These are phyloP conservation scores for Primulina tabacum DNA, from an alignment of 257 asterid species.

Conservation along the genomic window DNA sequence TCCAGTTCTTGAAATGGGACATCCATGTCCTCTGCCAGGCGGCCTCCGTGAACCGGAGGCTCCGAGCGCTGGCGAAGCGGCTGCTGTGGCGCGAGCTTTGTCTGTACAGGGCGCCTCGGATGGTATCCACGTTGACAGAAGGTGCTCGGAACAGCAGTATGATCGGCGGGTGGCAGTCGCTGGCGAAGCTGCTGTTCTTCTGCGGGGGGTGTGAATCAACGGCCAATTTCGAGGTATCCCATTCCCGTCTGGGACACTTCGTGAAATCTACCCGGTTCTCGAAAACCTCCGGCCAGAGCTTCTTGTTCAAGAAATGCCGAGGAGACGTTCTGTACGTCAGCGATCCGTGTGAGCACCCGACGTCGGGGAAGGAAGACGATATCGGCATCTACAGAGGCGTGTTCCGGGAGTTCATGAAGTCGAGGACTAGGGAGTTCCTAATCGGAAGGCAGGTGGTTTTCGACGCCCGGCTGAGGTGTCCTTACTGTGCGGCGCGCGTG, in stretches of 20 bases:
- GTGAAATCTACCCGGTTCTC: conserved; percentile 63
- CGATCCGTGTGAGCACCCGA: conserved; percentile 82
- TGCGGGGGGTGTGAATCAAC: conserved; percentile 77
- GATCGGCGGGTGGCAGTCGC: conserved; percentile 68
- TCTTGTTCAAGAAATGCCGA: conserved; percentile 50
- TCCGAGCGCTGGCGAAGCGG: conserved; percentile 66
- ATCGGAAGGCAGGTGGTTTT: conserved; percentile 48
- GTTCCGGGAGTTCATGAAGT: conserved; percentile 53
- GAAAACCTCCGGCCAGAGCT: conserved; percentile 82
- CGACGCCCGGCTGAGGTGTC: conserved; percentile 53
- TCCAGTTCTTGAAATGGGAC: conserved; percentile 65
- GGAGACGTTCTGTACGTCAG: conserved; percentile 67
- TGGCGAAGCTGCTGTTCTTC: conserved; percentile 70
- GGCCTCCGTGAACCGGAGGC: conserved; percentile 48
- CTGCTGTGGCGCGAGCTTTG: conserved; percentile 76
- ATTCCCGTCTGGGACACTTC: conserved; percentile 52
- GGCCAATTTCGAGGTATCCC: conserved; percentile 38
- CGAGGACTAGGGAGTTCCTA: conserved; percentile 66
- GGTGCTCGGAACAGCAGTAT: conserved; percentile 38
- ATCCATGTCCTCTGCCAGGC: conserved; percentile 49
- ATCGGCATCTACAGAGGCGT: conserved; percentile 78
- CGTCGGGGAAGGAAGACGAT: conserved; percentile 35
- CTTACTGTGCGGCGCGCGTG: conserved; percentile 70
- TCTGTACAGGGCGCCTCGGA: conserved; percentile 56
- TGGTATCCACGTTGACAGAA: conserved; percentile 40